Evolutionary conservation across 2,329 filamentous ascomycete species (phyloP).

Genomic region (Calonectria pteridis): DNA sequence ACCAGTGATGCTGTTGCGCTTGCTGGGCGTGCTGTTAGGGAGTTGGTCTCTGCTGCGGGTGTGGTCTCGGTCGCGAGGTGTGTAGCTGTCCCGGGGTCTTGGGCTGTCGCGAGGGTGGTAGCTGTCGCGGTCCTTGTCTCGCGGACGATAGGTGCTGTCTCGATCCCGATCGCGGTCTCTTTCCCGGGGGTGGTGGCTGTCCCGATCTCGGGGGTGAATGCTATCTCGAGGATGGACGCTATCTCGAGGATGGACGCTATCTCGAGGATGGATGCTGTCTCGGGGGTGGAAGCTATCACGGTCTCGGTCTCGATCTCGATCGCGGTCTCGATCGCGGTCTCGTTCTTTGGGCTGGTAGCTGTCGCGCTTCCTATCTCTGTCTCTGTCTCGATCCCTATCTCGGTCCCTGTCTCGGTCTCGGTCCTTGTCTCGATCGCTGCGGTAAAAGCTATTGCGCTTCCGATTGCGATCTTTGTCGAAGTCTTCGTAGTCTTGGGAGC

Average conservation of each 20-base stretch:
- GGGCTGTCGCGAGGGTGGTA: slow-evolving; percentile 37
- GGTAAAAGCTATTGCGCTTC: neutral
- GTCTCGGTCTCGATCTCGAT: neutral
- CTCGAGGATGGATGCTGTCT: slow-evolving; percentile 1
- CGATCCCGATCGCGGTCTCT: slow-evolving; percentile 12
- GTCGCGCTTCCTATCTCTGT: slow-evolving; percentile 14
- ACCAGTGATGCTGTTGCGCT: slow-evolving; percentile 57
- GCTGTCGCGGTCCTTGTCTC: slow-evolving; percentile 43
- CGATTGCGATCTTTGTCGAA: neutral
- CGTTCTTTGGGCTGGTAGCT: neutral
- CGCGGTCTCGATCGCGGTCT: slow-evolving; percentile 18
- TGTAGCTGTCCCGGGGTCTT: slow-evolving; percentile 16
- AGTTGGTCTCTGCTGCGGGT: slow-evolving; percentile 24
- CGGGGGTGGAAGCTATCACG: neutral
- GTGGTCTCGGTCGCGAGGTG: slow-evolving; percentile 19
- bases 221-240: neutral
- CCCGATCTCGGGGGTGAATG: neutral
- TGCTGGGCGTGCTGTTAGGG: slow-evolving; percentile 46
- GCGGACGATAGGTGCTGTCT: slow-evolving; percentile 29
- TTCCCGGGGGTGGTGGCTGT: neutral
- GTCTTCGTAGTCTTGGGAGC: neutral
- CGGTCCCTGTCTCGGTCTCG: neutral
- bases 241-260: neutral
- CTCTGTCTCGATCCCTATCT: slow-evolving; percentile 7
- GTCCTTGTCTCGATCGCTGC: neutral